Conservation (phyloP, 495 filamentous ascomycete genomes). For the Bryoglossum gracile region DNA sequence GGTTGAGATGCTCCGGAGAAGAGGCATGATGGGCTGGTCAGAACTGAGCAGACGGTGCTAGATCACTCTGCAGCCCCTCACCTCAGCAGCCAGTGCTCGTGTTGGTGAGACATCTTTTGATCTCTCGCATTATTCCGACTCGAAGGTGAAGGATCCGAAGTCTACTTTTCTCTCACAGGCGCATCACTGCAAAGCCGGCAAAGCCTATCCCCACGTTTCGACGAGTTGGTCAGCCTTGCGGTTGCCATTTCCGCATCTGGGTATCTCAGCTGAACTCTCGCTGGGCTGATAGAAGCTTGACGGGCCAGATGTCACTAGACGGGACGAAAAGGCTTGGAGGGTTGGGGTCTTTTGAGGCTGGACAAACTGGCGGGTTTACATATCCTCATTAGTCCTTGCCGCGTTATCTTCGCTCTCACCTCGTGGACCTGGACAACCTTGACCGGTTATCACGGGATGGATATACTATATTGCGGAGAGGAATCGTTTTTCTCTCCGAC, state of each 20-base stretch:
- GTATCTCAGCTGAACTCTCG: too few species aligned
- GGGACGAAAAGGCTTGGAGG: neutral
- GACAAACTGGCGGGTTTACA: neutral
- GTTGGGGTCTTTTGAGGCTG: neutral
- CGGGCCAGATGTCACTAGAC: too few species aligned
- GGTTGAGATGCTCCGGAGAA: too few species aligned
- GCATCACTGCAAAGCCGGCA: neutral
- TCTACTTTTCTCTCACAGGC: neutral
- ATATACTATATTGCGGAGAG: neutral
- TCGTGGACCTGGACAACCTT: too few species aligned
- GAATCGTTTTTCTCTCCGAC: neutral
- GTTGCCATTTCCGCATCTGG: too few species aligned
- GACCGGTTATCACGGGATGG: too few species aligned
- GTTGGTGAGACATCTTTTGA: neutral
- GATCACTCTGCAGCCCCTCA: too few species aligned
- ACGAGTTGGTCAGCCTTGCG: neutral
- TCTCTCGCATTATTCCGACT: neutral
- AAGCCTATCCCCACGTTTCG: neutral
- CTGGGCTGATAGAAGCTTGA: too few species aligned
- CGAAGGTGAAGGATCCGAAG: neutral
- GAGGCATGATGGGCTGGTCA: too few species aligned
- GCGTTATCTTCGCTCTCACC: too few species aligned
- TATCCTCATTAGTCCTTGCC: neutral
- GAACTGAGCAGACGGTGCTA: too few species aligned
- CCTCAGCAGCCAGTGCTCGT: too few species aligned